A percentile compares a stretch with the other conserved stretches of the same genome.
Conservation (phyloP, 1,284 basidiomycete genomes). For the Malassezia brasiliensis region DNA sequence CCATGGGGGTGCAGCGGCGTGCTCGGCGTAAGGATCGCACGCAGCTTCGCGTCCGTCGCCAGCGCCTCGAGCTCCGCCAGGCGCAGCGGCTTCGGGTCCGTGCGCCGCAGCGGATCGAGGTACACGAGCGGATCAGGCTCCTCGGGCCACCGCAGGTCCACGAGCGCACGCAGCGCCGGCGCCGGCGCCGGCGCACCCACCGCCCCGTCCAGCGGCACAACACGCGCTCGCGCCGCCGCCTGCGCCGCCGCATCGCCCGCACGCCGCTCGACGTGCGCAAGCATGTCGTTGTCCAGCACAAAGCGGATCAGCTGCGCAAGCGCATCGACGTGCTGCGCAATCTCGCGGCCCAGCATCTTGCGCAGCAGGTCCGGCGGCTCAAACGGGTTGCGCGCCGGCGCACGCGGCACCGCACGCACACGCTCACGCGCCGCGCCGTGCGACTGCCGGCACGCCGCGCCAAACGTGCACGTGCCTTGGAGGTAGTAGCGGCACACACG, state of each 20-base stretch:
- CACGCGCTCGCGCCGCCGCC: constrained; percentile 27
- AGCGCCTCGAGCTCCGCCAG: constrained; percentile 30
- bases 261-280: constrained; percentile 68
- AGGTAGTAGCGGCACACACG: constrained; percentile 26
- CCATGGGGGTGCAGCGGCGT: constrained; percentile 25
- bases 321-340: constrained; percentile 79
- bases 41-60: constrained; percentile 31
- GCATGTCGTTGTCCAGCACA: constrained; percentile 80
- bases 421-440: constrained; percentile 16
- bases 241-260: constrained; percentile 67
- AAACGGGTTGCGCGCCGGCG: constrained; percentile 37
- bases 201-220: constrained; percentile 17
- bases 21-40: constrained; percentile 28
- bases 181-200: constrained; percentile 9
- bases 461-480: constrained; percentile 33
- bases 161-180: constrained; percentile 29
- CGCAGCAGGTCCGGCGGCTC: constrained; percentile 38
- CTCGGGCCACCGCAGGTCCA: constrained; percentile 32
- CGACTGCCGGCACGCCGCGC: constrained; percentile 28
- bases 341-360: constrained; percentile 71
- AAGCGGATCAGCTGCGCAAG: constrained; percentile 87
- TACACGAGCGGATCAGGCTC: constrained; percentile 45
- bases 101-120: constrained; percentile 40
- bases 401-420: constrained; percentile 20
- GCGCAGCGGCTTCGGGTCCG: constrained; percentile 41